Conservation (phyloP, 768 basidiomycete species). For the Guyanaporus albipodus region DNA sequence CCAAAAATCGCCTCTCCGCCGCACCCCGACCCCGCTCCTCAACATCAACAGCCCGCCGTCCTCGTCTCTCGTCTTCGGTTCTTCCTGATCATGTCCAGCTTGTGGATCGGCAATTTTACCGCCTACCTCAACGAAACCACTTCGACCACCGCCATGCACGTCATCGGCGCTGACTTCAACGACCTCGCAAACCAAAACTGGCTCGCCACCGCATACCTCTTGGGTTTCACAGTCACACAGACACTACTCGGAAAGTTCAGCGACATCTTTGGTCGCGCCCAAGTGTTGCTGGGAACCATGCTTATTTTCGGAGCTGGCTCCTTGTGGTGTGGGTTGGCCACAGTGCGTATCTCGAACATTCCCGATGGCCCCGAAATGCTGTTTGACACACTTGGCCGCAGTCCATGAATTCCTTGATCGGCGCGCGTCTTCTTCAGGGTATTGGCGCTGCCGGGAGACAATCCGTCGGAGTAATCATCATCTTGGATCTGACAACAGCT, state of each 20-base stretch:
- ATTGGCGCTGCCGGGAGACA: constrained; percentile 37
- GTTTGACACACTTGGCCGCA: constrained; percentile 11
- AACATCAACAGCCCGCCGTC: constrained; percentile 25
- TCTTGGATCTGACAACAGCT: constrained; percentile 34
- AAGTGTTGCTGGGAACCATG: constrained; percentile 34
- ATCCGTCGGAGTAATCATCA: constrained; percentile 34
- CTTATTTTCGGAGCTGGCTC: constrained; percentile 34
- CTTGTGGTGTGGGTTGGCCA: constrained; percentile 32
- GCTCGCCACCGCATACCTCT: constrained; percentile 33
- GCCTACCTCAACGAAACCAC: constrained; percentile 36
- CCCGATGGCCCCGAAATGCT: background rate
- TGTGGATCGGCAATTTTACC: constrained; percentile 35
- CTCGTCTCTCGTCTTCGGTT: constrained; percentile 26
- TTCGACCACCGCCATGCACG: constrained; percentile 34
- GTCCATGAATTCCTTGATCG: constrained; percentile 35
- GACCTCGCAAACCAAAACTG: constrained; percentile 33
- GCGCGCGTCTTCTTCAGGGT: constrained; percentile 34
- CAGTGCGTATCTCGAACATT: constrained; percentile 16
- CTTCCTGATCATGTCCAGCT: constrained; percentile 33
- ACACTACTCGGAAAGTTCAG: constrained; percentile 34
- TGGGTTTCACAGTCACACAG: constrained; percentile 36
- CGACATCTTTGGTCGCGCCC: constrained; percentile 34
- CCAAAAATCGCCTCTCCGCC: too few species aligned
- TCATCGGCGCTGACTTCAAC: constrained; percentile 29
- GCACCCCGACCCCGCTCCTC: background rate